Base-by-base conservation (phyloP, 176 grass and related monocot species). In the Musa acuminata region DNA sequence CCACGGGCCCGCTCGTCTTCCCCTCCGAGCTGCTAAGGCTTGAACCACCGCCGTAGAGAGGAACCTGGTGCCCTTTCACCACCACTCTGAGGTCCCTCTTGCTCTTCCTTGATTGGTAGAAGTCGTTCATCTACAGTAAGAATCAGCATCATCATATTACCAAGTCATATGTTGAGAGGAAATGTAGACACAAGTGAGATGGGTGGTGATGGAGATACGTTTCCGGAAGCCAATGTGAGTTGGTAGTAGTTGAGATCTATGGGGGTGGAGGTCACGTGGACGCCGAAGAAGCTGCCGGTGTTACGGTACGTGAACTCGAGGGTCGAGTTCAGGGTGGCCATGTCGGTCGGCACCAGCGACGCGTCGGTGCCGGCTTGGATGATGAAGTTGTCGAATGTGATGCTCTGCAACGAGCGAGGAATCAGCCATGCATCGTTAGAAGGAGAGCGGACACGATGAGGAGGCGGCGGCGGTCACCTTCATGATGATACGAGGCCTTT, bases 351-450 rank as follows among this genome's bases (percentile, higher is more conserved):
- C 71, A 97, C 93, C 23, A 93, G 79, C 13, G 94, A 97, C 10
- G 94, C 94, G 78, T 97, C 94, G 13, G 94, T 97, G 50, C 94
- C 94, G 11, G 90, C 87, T 89, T 97, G 94, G 76, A 97, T 93
- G 72, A 88, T 89, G 77, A 97, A 93, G 76, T 73, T 91, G 13
- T 90, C 50, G 75, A 97, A 97, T 7, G 74, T 83, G 75, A 97
- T 89, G 85, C 84, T 85, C 90, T 96, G 88, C 63, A 2, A 19
- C 13, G 60, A 69, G 14, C 7, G 8, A 76, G 63, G 63, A 23
- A 25, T 63, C 8, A 65, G 63, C 12, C 63, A 27, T n/a, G 63
- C 22, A 29, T 65, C 6, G 68, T 9, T 2, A 14, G n/a, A n/a
- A n/a, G 35, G 35, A 43, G 11, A 50, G 2, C 2, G 11, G 21